Percentiles rank a stretch among this genome's conserved stretches.
These are phyloP conservation scores for Nyssa sinensis DNA, from an alignment of 148 eudicot species.

Conservation along the genomic window DNA sequence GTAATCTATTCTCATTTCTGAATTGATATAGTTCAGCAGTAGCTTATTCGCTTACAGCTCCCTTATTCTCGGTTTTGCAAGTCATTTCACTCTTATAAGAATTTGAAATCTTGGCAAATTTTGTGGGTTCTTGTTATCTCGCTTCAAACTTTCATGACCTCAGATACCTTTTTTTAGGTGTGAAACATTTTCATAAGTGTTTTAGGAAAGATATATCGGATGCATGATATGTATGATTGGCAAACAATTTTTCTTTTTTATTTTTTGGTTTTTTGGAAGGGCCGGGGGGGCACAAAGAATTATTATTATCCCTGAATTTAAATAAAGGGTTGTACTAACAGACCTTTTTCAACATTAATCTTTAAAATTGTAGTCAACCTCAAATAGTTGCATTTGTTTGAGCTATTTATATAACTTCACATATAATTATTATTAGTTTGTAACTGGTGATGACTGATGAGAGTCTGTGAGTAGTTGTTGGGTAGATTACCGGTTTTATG, in stretches of 20 bases:
- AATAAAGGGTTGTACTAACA: neutral
- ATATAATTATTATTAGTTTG: too few species aligned
- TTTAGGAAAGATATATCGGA: neutral
- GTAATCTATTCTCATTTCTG: constrained; percentile 30
- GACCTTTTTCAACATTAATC: neutral
- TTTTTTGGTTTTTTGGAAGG: too few species aligned
- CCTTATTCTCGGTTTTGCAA: neutral
- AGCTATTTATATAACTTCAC: neutral
- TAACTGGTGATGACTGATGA: neutral
- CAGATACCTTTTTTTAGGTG: neutral
- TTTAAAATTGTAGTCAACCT: too few species aligned
- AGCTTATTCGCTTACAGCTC: constrained; percentile 2
- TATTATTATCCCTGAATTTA: neutral
- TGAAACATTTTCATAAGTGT: neutral
- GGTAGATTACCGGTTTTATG: too few species aligned
- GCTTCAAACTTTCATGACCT: constrained; percentile 5
- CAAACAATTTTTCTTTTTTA: neutral
- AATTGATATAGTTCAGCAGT: neutral
- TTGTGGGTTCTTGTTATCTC: neutral
- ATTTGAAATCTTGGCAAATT: neutral
- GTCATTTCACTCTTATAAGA: neutral
- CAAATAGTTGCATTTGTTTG: too few species aligned
- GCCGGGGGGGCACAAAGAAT: neutral
- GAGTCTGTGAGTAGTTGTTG: neutral
- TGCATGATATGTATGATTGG: neutral